Evolutionary conservation across 2,329 filamentous ascomycete species (phyloP).

Genomic region (Xylariaceae sp.): DNA sequence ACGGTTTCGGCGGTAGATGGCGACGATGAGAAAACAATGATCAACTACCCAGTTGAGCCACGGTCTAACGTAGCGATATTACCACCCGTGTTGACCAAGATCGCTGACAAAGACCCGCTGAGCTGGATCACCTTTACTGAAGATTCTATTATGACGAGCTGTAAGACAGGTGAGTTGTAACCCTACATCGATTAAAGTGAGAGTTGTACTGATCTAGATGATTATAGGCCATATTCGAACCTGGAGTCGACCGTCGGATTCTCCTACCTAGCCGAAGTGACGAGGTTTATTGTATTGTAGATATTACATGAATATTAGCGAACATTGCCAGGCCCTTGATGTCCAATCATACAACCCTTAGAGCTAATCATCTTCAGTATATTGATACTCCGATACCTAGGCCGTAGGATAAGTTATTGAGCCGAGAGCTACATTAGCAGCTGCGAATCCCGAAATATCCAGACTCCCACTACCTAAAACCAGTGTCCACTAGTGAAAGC

Average conservation of each 20-base stretch:
- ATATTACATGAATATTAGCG: not conserved
- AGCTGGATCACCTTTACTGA: constrained; percentile 94
- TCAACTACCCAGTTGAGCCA: constrained; percentile 84
- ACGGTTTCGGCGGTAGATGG: constrained; percentile 59
- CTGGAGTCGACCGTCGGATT: constrained; percentile 50
- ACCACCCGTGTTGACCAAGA: constrained; percentile 89
- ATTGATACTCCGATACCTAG: not conserved
- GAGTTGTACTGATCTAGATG: constrained; percentile 9
- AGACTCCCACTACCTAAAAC: not conserved
- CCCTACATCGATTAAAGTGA: not conserved
- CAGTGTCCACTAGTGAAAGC: not conserved
- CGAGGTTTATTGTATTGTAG: not conserved
- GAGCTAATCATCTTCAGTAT: not conserved
- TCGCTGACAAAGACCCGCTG: constrained; percentile 83
- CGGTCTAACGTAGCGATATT: constrained; percentile 82
- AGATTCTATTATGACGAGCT: constrained; percentile 90
- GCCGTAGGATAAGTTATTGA: too few relatives aligned
- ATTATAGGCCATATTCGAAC: constrained; percentile 48
- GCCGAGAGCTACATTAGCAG: too few relatives aligned
- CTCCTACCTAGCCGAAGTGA: constrained; percentile 36
- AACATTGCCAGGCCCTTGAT: too few relatives aligned
- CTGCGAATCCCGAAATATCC: too few relatives aligned
- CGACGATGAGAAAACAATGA: constrained; percentile 60
- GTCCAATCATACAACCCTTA: too few relatives aligned
- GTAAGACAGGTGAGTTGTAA: constrained; percentile 76